Conservation (phyloP, 441 rosid species). For the Mallotus repandus region DNA sequence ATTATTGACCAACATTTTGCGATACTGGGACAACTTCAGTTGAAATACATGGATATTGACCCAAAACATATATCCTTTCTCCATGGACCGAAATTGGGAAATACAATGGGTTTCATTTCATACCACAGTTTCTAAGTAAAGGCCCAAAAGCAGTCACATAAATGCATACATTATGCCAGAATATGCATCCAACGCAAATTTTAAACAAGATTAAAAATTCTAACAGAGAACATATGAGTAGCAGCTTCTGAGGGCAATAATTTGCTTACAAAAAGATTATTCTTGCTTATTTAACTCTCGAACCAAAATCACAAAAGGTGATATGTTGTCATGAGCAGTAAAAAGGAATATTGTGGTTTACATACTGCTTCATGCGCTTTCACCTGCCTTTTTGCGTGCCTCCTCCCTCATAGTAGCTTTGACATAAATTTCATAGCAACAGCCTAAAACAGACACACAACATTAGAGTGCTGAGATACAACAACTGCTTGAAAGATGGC, state of each 20-base stretch:
- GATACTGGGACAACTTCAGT: not conserved
- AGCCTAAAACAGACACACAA: slow-evolving; percentile 46
- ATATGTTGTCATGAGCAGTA: slow-evolving; percentile 8
- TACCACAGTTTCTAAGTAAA: too few relatives aligned
- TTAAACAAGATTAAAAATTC: not conserved
- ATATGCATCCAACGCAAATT: not conserved
- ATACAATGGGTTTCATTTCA: too few relatives aligned
- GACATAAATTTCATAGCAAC: slow-evolving; percentile 89
- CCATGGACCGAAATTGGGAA: too few relatives aligned
- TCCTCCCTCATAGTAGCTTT: slow-evolving; percentile 66
- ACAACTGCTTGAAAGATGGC: not conserved
- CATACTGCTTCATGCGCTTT: slow-evolving; percentile 29
- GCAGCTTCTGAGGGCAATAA: slow-evolving; percentile 21
- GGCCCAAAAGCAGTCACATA: too few relatives aligned
- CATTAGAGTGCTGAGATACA: not conserved
- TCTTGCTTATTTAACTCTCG: slow-evolving; percentile 31
- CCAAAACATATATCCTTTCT: too few relatives aligned
- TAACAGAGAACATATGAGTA: not conserved
- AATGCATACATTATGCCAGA: too few relatives aligned
- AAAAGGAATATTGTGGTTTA: slow-evolving; percentile 5
- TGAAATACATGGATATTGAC: not conserved
- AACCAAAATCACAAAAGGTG: not conserved
- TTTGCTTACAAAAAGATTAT: slow-evolving; percentile 17
- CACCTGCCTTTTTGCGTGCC: slow-evolving; percentile 47
- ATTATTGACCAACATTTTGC: not conserved